Evolutionary conservation across 2,329 filamentous ascomycete genomes (phyloP), one percentile per base, ranked within the genome.

Genomic region (Kalaharituber pfeilii): DNA sequence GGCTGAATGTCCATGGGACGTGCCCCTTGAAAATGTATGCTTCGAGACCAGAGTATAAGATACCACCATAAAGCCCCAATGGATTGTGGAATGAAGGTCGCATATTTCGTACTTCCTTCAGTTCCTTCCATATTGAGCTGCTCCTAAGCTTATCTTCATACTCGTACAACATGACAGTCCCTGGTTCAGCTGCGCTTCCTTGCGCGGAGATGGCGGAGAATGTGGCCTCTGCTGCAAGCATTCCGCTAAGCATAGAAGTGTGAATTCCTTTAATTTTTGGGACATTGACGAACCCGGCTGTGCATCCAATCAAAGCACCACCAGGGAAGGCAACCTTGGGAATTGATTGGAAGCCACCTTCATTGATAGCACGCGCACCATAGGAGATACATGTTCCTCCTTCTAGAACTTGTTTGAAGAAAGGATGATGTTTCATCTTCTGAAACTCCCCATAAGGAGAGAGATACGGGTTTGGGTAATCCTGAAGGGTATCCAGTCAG

Each of bases 231-330:
- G 89, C 91, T 5, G 91, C 91, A 51, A 98, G 75, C 84, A 98
- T 96, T 58, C 89, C 91, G 1, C 86, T 93, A 66, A 88, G 86
- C 86, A 98, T 96, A 52, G 91, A 87, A 49, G 91, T 95, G 69
- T 98, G 91, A 0, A 89, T 95, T 55, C 91, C 91, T 72, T 98
- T 98, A 69, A 98, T 86, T 73, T 98, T 98, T 60, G 91, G 91
- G 15, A 98, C 84, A 66, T 98, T 98, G 69, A 98, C 76, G 66
- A 98, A 94, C 4, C 91, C 91, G 26, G 91, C 91, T 18, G 88
- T 93, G 70, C 98, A 91, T 53, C 91, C 91, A 62, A 98, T 93
- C 45, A 98, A 74, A 49, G 91, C 91, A 55, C 91, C 91, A 57
- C 91, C 91, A 24, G 91, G 91, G 70, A 98, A 98, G 22, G 89